A percentile compares a stretch with the other conserved stretches of the same genome.
phyloP scores from a whole-genome alignment of 2,329 filamentous ascomycete species.

The Colletotrichum sp. region DNA sequence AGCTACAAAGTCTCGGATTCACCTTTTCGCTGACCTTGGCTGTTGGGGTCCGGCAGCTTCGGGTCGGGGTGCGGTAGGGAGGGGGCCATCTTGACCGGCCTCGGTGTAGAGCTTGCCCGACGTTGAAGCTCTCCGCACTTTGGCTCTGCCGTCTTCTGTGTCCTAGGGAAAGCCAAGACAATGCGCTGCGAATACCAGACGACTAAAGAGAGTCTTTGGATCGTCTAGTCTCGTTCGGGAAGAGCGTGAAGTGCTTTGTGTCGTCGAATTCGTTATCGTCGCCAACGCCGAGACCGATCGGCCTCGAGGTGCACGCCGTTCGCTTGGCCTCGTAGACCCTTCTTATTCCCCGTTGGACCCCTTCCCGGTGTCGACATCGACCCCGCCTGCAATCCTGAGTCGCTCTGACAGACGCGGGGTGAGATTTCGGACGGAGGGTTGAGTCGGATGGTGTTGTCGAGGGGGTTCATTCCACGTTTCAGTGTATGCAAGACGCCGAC shows the following conservation, averaged over 20 bases:
- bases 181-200: neutral
- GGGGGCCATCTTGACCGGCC: neutral
- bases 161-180: neutral
- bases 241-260: neutral
- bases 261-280: neutral
- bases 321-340: neutral
- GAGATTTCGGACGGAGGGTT: neutral
- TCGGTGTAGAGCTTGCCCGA: neutral
- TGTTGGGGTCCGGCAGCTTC: neutral
- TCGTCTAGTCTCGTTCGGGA: neutral
- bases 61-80: neutral
- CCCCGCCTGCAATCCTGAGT: neutral
- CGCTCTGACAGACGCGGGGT: conserved; percentile 1
- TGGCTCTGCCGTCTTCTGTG: neutral
- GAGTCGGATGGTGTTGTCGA: neutral
- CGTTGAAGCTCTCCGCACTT: neutral
- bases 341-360: neutral
- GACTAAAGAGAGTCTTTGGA: neutral
- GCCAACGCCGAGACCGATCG: neutral
- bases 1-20: neutral
- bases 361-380: neutral
- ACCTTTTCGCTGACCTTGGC: neutral
- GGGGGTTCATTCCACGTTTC: conserved; percentile 8
- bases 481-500: conserved; percentile 14
- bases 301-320: neutral